Evolutionary conservation across 2,329 filamentous ascomycete genomes (phyloP).

Genomic region (Aspergillaceae sp.): DNA sequence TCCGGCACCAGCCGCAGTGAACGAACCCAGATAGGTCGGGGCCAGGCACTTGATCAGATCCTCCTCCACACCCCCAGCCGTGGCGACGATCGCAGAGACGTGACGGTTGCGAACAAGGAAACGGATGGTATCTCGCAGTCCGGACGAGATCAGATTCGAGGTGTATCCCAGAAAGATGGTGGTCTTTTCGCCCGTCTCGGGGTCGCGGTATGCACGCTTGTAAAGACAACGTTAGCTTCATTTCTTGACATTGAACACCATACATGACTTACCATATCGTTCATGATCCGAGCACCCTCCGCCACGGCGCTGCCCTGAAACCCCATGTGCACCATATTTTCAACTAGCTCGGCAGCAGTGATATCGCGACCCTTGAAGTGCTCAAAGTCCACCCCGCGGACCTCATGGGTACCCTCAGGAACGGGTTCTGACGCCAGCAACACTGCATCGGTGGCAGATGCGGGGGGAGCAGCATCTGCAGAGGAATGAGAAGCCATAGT

Average conservation of each 20-base stretch:
- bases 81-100: conserved; percentile 87
- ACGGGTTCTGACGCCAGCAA: conserved; percentile 75
- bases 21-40: conserved; percentile 84
- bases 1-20: conserved; percentile 65
- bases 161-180: conserved; percentile 98
- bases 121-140: conserved; percentile 79
- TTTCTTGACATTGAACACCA: conserved; percentile 5
- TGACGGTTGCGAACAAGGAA: conserved; percentile 91
- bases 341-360: conserved; percentile 75
- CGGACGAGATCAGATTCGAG: conserved; percentile 94
- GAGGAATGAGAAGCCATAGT: conserved; percentile 11
- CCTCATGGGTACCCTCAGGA: conserved; percentile 66
- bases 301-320: conserved; percentile 74
- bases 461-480: conserved; percentile 39
- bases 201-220: conserved; percentile 69
- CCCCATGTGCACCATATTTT: conserved; percentile 77
- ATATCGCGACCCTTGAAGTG: conserved; percentile 60
- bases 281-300: conserved; percentile 84
- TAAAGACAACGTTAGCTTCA: conserved; percentile 14
- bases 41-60: conserved; percentile 98
- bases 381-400: conserved; percentile 90
- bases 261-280: conserved; percentile 66
- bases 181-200: conserved; percentile 67
- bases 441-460: conserved; percentile 65
- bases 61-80: conserved; percentile 90